Evolutionary conservation across 1,284 basidiomycete species (phyloP).

Genomic region (Ustilago trichophora): DNA sequence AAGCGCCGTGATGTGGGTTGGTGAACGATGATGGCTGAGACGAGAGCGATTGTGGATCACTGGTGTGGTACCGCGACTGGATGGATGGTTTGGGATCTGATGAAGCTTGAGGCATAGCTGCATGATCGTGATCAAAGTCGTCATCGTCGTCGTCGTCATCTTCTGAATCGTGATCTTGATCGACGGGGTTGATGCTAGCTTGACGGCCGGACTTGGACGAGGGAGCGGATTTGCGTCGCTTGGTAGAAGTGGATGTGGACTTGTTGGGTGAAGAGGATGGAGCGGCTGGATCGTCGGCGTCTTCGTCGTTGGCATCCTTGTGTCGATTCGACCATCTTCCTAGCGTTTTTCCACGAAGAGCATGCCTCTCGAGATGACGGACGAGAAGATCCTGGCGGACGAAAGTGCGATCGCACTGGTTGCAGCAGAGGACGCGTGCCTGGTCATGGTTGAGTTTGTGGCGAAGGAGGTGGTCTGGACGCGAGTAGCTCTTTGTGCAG

Average conservation of each 20-base stretch:
- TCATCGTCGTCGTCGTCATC: conserved; percentile 10
- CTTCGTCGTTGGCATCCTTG: conserved; percentile 37
- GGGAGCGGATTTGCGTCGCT: conserved; percentile 14
- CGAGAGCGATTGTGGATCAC: neutral
- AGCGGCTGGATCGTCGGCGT: conserved; percentile 14
- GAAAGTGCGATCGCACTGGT: conserved; percentile 57
- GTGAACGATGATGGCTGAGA: neutral
- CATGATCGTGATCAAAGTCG: conserved; percentile 14
- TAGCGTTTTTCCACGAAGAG: conserved; percentile 46
- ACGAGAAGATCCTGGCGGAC: conserved; percentile 54
- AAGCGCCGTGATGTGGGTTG: conserved; percentile 1
- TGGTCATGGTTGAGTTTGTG: conserved; percentile 58
- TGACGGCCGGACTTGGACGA: conserved; percentile 8
- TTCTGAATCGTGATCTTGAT: neutral
- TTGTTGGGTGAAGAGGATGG: conserved; percentile 14
- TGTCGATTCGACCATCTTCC: conserved; percentile 52
- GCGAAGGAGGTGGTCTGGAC: conserved; percentile 52
- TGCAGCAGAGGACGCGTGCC: conserved; percentile 43
- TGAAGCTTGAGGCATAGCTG: neutral
- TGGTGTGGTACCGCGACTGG: conserved; percentile 4
- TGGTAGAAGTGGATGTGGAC: conserved; percentile 1
- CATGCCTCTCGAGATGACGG: conserved; percentile 53
- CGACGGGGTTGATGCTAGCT: neutral
- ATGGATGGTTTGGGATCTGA: neutral
- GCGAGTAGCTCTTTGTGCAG: conserved; percentile 53